These are phyloP conservation scores for Stagonosporopsis chrysanthemi DNA, from an alignment of 2,329 filamentous ascomycete species.

Conservation along the genomic window DNA sequence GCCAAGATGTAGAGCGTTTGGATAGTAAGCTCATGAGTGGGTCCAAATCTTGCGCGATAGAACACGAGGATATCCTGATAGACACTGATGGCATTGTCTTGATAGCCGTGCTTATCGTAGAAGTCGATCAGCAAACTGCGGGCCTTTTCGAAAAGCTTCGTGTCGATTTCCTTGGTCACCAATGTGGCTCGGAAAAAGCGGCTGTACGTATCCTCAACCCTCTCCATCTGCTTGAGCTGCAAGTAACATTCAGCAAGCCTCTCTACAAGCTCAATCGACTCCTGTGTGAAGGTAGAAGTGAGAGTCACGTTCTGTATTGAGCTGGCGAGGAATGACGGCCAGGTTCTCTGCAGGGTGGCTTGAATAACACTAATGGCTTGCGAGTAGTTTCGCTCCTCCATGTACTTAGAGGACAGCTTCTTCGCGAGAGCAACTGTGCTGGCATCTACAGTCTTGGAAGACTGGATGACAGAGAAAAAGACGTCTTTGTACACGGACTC, in stretches of 20 bases:
- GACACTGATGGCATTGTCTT: slow-evolving; percentile 46
- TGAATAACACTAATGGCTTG: slow-evolving; percentile 58
- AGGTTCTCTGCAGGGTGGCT: slow-evolving; percentile 54
- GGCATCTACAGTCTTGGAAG: slow-evolving; percentile 50
- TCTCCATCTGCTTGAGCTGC: slow-evolving; percentile 46
- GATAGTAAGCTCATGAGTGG: slow-evolving; percentile 55
- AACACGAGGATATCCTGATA: slow-evolving; percentile 50
- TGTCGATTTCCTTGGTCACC: slow-evolving; percentile 38
- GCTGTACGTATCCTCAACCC: slow-evolving; percentile 50
- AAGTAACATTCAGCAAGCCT: slow-evolving; percentile 57
- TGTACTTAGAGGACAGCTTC: slow-evolving; percentile 53
- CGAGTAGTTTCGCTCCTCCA: slow-evolving; percentile 56
- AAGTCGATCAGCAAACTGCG: slow-evolving; percentile 46
- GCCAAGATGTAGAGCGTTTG: slow-evolving; percentile 58
- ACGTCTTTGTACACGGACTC: slow-evolving; percentile 56
- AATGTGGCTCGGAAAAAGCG: slow-evolving; percentile 51
- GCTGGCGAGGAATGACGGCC: slow-evolving; percentile 56
- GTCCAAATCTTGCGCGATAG: slow-evolving; percentile 40
- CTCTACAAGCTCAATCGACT: slow-evolving; percentile 57
- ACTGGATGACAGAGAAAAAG: slow-evolving; percentile 52
- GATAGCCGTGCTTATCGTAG: slow-evolving; percentile 50
- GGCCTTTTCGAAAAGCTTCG: slow-evolving; percentile 44
- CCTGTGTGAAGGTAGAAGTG: slow-evolving; percentile 53
- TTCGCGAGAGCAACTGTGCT: slow-evolving; percentile 53
- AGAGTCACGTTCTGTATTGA: slow-evolving; percentile 56